Conservation (phyloP, 768 basidiomycete species). For the Lentinula guzmanii region DNA sequence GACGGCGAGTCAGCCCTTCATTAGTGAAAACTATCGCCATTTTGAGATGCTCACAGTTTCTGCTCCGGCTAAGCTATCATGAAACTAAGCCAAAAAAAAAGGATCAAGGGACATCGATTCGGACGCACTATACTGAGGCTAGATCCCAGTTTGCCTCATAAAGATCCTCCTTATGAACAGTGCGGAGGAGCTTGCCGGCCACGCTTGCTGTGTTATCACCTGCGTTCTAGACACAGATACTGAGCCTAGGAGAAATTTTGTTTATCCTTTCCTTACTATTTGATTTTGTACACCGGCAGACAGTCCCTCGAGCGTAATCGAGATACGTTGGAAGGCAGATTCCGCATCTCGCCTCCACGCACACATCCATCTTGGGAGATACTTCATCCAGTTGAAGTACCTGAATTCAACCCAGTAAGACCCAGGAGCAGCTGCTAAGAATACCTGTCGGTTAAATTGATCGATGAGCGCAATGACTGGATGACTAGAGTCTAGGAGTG, state of each 20-base stretch:
- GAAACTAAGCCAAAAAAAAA: background rate
- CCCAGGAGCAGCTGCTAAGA: conserved; percentile 22
- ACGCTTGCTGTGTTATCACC: background rate
- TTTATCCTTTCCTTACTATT: background rate
- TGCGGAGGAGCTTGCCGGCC: background rate
- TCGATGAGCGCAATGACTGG: conserved; percentile 12
- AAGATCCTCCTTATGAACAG: background rate
- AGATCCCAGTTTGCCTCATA: background rate
- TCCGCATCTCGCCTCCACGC: conserved; percentile 21
- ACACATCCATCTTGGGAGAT: conserved; percentile 22
- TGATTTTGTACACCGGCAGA: background rate
- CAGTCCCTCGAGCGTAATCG: conserved; percentile 13
- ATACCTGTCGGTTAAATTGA: conserved; percentile 16
- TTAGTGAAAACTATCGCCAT: background rate
- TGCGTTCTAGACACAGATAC: background rate
- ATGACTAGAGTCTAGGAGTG: conserved; percentile 10
- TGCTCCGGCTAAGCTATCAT: background rate
- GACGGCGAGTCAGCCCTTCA: conserved; percentile 10
- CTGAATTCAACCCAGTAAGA: conserved; percentile 27
- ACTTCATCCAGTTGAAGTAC: conserved; percentile 17
- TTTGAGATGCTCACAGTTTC: conserved; percentile 6
- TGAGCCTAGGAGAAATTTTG: background rate
- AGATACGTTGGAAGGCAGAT: conserved; percentile 9
- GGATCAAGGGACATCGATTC: background rate
- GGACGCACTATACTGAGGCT: conserved; percentile 6